Evolutionary conservation across 495 filamentous ascomycete genomes (phyloP).

Genomic region (Aspergillus haitiensis): DNA sequence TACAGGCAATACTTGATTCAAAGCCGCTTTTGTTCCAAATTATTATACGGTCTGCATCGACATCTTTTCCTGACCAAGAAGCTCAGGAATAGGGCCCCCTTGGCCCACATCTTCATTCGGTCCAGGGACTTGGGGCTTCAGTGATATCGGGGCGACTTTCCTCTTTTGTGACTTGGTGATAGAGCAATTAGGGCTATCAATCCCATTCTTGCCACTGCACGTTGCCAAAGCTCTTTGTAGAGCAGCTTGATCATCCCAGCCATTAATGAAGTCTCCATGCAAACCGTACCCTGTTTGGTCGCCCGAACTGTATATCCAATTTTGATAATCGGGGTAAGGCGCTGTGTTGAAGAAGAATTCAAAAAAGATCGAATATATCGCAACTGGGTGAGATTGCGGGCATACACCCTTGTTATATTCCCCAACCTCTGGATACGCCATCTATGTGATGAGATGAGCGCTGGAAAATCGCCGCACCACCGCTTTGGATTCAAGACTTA

Average conservation of each 20-base stretch:
- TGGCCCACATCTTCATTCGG: slow-evolving; percentile 26
- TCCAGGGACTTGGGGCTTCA: slow-evolving; percentile 13
- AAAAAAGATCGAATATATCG: slow-evolving; percentile 65
- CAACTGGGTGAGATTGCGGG: slow-evolving; percentile 52
- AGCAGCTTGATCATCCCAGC: slow-evolving; percentile 26
- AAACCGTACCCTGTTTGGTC: slow-evolving; percentile 32
- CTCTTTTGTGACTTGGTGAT: slow-evolving; percentile 19
- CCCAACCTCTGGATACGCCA: slow-evolving; percentile 31
- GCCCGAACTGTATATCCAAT: slow-evolving; percentile 28
- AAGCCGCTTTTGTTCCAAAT: no score
- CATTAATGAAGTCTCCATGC: slow-evolving; percentile 33
- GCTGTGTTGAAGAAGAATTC: slow-evolving; percentile 67
- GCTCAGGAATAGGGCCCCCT: slow-evolving; percentile 14
- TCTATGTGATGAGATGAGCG: slow-evolving; percentile 13
- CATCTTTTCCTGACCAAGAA: slow-evolving; percentile 15
- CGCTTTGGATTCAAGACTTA: slow-evolving; percentile 11
- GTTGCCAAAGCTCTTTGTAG: slow-evolving; percentile 21
- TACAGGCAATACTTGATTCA: slow-evolving; percentile 1
- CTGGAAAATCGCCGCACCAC: no score
- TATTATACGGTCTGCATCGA: no score
- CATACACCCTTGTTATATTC: slow-evolving; percentile 32
- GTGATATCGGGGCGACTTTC: slow-evolving; percentile 6
- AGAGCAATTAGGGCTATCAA: slow-evolving; percentile 21
- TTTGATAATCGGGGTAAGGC: slow-evolving; percentile 43
- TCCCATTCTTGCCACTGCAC: slow-evolving; percentile 20